These are phyloP conservation scores for Halenospora varia DNA, from an alignment of 495 filamentous ascomycete species.

Conservation along the genomic window DNA sequence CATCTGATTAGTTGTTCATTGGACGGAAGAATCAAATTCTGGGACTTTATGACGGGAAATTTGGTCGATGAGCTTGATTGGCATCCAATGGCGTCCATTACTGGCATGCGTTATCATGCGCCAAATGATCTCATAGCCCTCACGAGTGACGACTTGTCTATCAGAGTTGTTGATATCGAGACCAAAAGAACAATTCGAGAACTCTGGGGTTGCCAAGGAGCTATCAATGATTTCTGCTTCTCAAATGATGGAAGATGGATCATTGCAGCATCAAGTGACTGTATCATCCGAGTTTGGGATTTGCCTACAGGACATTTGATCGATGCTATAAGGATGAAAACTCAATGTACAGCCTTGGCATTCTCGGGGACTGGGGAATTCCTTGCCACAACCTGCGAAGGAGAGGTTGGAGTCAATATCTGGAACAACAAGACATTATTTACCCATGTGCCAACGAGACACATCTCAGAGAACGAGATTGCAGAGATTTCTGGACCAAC, in stretches of 20 bases:
- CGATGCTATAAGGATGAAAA: constrained; percentile 75
- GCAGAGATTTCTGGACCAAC: constrained; percentile 58
- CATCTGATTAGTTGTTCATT: constrained; percentile 77
- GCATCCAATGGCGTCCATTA: constrained; percentile 72
- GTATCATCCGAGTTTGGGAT: constrained; percentile 85
- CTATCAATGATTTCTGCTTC: constrained; percentile 83
- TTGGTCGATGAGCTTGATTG: constrained; percentile 81
- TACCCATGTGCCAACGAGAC: constrained; percentile 76
- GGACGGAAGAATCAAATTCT: constrained; percentile 98
- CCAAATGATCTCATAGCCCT: constrained; percentile 84
- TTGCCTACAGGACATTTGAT: constrained; percentile 92
- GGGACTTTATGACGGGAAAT: constrained; percentile 80
- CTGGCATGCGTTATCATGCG: constrained; percentile 72
- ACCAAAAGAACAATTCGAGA: constrained; percentile 88
- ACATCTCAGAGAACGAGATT: constrained; percentile 72
- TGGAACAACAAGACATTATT: constrained; percentile 95
- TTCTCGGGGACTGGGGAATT: constrained; percentile 91
- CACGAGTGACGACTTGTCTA: constrained; percentile 81
- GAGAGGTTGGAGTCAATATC: constrained; percentile 80
- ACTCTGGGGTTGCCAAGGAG: constrained; percentile 80
- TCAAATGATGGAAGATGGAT: constrained; percentile 95
- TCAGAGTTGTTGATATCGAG: constrained; percentile 85
- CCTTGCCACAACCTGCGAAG: constrained; percentile 81
- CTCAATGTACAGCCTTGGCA: constrained; percentile 73
- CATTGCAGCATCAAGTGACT: constrained; percentile 80